Conservation (phyloP, 2,329 filamentous ascomycete genomes). For the Fusarium dimerum region DNA sequence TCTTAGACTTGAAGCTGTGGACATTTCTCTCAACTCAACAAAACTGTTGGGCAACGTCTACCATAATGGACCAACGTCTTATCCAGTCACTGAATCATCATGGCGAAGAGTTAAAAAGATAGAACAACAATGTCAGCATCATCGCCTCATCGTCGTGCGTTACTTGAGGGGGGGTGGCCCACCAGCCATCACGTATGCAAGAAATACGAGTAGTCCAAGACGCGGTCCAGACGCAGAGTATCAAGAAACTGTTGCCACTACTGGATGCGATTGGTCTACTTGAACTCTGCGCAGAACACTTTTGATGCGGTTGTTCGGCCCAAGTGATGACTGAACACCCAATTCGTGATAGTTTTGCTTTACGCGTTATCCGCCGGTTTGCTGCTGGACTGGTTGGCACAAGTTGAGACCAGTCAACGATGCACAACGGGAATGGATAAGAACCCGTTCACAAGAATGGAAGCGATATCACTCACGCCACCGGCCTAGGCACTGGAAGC, state of each 20-base stretch:
- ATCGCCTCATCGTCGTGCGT: slow-evolving; percentile 23
- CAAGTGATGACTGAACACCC: too few relatives aligned
- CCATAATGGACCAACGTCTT: not conserved
- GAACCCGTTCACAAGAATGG: too few relatives aligned
- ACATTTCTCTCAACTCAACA: too few relatives aligned
- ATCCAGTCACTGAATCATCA: not conserved
- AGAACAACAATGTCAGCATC: slow-evolving; percentile 10
- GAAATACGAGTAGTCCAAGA: slow-evolving; percentile 23
- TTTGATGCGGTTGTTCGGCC: too few relatives aligned
- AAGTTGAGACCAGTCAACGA: not conserved
- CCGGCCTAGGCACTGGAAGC: slow-evolving; percentile 1
- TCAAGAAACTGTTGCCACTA: slow-evolving; percentile 18
- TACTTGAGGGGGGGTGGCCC: slow-evolving; percentile 10
- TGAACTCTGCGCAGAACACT: too few relatives aligned
- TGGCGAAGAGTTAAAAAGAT: not conserved
- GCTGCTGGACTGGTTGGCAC: not conserved
- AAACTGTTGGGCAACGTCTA: not conserved
- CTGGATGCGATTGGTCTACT: slow-evolving; percentile 16
- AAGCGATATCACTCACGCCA: slow-evolving; percentile 10
- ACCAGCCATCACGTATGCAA: slow-evolving; percentile 13
- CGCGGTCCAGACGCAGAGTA: slow-evolving; percentile 14
- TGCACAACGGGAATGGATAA: not conserved
- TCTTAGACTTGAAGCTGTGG: too few relatives aligned
- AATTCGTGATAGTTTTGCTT: too few relatives aligned
- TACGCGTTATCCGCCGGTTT: not conserved